Evolutionary conservation across 495 filamentous ascomycete genomes (phyloP).

Genomic region (Saxophila tyrrhenica): DNA sequence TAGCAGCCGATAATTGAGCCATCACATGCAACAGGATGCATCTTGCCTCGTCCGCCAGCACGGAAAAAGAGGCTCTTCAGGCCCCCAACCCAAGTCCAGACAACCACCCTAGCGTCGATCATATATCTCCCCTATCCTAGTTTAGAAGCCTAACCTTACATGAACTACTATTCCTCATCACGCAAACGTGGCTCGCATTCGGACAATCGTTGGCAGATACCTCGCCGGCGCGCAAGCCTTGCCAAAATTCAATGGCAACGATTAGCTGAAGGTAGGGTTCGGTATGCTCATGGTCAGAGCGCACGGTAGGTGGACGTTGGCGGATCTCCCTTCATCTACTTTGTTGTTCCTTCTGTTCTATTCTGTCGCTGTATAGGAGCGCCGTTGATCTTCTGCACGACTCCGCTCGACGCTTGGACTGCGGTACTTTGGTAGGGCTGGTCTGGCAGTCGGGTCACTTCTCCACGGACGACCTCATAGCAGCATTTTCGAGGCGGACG

Average conservation of each 20-base stretch:
- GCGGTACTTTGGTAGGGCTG: too few relatives aligned
- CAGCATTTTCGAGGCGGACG: not conserved
- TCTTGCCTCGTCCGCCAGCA: too few relatives aligned
- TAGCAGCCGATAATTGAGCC: too few relatives aligned
- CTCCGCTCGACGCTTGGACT: not conserved
- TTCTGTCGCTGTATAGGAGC: not conserved
- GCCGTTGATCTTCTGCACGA: not conserved
- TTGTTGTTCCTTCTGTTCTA: not conserved
- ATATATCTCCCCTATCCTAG: not conserved
- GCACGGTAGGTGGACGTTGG: not conserved
- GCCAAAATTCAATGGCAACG: not conserved
- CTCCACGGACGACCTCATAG: too few relatives aligned
- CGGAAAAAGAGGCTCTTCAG: not conserved
- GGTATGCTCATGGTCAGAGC: not conserved
- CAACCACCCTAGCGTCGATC: not conserved
- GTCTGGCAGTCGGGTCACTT: too few relatives aligned
- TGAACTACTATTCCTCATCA: not conserved
- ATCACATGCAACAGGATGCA: not conserved
- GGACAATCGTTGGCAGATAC: too few relatives aligned
- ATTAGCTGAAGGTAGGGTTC: too few relatives aligned
- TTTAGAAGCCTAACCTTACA: not conserved
- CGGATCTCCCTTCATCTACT: not conserved
- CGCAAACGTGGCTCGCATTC: too few relatives aligned
- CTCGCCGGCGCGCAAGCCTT: too few relatives aligned
- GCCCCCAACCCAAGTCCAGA: not conserved